Conservation (phyloP, 2,329 filamentous ascomycete genomes). For the Arthrinium puccinioides region DNA sequence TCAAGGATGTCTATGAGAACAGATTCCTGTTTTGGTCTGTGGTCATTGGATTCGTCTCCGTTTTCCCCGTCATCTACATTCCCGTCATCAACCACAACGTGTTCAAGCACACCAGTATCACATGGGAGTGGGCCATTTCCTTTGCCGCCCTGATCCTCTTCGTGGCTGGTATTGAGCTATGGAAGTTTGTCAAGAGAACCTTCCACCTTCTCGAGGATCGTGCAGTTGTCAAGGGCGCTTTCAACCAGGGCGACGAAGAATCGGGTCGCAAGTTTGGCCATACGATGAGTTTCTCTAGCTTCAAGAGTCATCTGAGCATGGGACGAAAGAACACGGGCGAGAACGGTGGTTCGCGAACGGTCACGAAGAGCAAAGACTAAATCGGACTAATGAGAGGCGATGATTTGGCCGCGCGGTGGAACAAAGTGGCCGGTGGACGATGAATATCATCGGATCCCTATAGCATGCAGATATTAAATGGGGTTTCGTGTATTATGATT, state of each 20-base stretch:
- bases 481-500: too few species aligned
- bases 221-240: conserved; percentile 40
- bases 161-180: conserved; percentile 60
- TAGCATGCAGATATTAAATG: too few species aligned
- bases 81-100: conserved; percentile 62
- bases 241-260: conserved; percentile 45
- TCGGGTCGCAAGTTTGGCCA: conserved; percentile 34
- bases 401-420: too few species aligned
- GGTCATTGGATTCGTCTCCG: conserved; percentile 49
- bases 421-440: too few species aligned
- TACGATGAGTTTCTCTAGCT: conserved; percentile 44
- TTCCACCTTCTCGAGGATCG: conserved; percentile 45
- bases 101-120: conserved; percentile 65
- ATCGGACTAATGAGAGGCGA: not conserved
- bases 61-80: conserved; percentile 66
- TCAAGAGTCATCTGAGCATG: conserved; percentile 32
- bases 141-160: conserved; percentile 58
- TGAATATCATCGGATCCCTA: too few species aligned
- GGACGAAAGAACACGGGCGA: conserved; percentile 21
- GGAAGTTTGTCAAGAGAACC: conserved; percentile 62
- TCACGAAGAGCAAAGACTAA: not conserved
- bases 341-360: not conserved
- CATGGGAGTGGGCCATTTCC: conserved; percentile 69
- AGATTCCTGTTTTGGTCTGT: conserved; percentile 64
- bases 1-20: conserved; percentile 61